Percentiles rank a stretch among this genome's conserved stretches.
Conservation (phyloP, 371 early-diverging fungal genomes). For the Apophysomyces ossiformis region DNA sequence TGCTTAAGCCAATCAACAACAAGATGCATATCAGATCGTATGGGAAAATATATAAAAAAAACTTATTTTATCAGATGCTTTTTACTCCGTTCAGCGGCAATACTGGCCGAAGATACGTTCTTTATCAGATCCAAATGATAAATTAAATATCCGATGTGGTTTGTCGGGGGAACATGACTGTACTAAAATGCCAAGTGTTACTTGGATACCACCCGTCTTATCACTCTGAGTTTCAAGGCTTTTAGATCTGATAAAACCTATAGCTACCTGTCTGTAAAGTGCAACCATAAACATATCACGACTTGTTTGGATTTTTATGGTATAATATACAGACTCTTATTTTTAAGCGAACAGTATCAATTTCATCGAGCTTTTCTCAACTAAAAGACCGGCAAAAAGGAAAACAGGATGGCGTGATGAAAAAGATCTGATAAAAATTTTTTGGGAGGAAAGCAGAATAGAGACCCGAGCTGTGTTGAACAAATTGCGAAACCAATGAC, state of each 20-base stretch:
- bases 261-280: no score
- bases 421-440: conserved; percentile 5
- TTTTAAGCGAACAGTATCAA: no score
- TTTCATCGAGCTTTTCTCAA: neutral
- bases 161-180: neutral
- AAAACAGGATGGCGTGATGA: conserved; percentile 3
- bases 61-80: conserved; percentile 1
- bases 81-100: conserved; percentile 4
- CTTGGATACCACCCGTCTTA: neutral
- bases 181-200: conserved; percentile 6
- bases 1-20: neutral
- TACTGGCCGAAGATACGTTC: neutral
- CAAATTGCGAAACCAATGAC: conserved; percentile 2
- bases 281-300: neutral
- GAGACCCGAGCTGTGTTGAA: conserved; percentile 1
- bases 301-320: no score
- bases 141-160: conserved; percentile 3
- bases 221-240: neutral
- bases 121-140: conserved; percentile 3
- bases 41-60: conserved; percentile 6
- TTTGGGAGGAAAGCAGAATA: neutral
- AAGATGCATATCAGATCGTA: conserved; percentile 6
- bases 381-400: neutral
- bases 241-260: neutral
- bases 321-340: no score